Evolutionary conservation across 352 stramenopile genomes (phyloP).

Genomic region (Phytopythium delawarense): DNA sequence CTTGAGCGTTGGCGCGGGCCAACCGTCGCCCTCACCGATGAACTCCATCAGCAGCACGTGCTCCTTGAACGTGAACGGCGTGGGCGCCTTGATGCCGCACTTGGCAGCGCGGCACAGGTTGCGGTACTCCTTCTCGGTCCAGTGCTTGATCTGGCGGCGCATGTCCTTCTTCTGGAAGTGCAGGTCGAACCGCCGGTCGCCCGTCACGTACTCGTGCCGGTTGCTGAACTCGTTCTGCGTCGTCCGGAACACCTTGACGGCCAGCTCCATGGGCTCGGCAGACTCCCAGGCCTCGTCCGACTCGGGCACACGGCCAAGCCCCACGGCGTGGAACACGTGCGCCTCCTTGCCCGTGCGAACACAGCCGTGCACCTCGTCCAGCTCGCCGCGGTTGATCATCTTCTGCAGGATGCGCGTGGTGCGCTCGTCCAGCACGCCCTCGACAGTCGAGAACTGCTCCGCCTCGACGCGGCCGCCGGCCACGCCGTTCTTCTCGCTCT

Average conservation of each 20-base stretch:
- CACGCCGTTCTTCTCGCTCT: constrained; percentile 59
- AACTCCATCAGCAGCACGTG: constrained; percentile 77
- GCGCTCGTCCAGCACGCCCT: constrained; percentile 73
- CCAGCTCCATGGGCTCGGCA: constrained; percentile 26
- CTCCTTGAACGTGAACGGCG: constrained; percentile 49
- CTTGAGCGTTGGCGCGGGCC: constrained; percentile 64
- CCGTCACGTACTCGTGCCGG: constrained; percentile 78
- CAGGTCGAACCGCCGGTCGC: constrained; percentile 71
- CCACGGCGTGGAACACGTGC: constrained; percentile 71
- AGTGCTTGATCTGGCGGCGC: constrained; percentile 62
- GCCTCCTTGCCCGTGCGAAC: constrained; percentile 83
- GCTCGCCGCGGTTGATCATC: constrained; percentile 63
- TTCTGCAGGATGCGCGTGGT: constrained; percentile 69
- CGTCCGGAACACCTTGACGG: constrained; percentile 84
- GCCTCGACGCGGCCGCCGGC: constrained; percentile 40
- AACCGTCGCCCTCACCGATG: constrained; percentile 39
- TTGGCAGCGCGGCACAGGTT: constrained; percentile 56
- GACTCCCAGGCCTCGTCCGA: constrained; percentile 23
- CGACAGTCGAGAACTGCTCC: constrained; percentile 51
- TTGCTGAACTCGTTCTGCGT: constrained; percentile 83
- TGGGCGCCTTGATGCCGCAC: constrained; percentile 37
- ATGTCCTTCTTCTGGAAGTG: constrained; percentile 71
- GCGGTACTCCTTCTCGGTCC: constrained; percentile 72
- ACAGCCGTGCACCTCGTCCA: constrained; percentile 70
- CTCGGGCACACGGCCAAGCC: constrained; percentile 29